Conservation (phyloP, 208 protist genomes). For the Leishmania lainsoni region DNA sequence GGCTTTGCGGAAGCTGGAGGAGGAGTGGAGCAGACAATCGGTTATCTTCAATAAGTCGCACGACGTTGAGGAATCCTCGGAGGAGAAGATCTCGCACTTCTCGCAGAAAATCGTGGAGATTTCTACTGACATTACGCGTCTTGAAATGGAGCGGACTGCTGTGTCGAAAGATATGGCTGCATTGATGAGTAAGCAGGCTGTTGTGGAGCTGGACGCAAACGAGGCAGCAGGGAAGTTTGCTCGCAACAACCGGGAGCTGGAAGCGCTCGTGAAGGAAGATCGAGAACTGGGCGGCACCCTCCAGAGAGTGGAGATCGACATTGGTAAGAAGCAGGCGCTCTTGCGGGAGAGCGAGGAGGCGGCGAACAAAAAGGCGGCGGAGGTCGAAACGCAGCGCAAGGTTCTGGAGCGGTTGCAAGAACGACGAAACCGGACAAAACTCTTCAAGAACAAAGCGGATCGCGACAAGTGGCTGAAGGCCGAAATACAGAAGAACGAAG, state of each 20-base stretch:
- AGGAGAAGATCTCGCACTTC: slow-evolving; percentile 46
- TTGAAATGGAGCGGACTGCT: slow-evolving; percentile 57
- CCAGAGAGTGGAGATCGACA: slow-evolving; percentile 28
- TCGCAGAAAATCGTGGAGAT: slow-evolving; percentile 47
- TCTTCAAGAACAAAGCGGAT: slow-evolving; percentile 91
- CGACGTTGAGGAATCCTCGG: slow-evolving; percentile 42
- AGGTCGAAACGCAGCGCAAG: slow-evolving; percentile 51
- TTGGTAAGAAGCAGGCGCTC: slow-evolving; percentile 40
- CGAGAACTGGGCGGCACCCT: slow-evolving; percentile 53
- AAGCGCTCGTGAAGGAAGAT: slow-evolving; percentile 58
- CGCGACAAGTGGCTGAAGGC: slow-evolving; percentile 87
- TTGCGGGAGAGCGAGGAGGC: slow-evolving; percentile 36
- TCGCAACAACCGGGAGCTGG: slow-evolving; percentile 51
- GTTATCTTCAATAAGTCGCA: slow-evolving; percentile 47
- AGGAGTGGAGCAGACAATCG: slow-evolving; percentile 48
- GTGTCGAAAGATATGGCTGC: slow-evolving; percentile 62
- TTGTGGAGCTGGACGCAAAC: slow-evolving; percentile 66
- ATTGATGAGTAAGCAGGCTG: slow-evolving; percentile 62
- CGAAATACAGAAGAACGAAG: slow-evolving; percentile 82
- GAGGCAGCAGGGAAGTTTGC: slow-evolving; percentile 45
- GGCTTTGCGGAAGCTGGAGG: slow-evolving; percentile 54
- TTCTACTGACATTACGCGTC: slow-evolving; percentile 36
- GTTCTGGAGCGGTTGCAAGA: slow-evolving; percentile 83
- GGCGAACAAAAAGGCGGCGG: slow-evolving; percentile 38
- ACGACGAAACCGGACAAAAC: slow-evolving; percentile 83